Percentiles rank a stretch among this genome's conserved stretches.
These are phyloP conservation scores for Zygosaccharomyces pseudobailii DNA, from an alignment of 1,139 yeast species.

Conservation along the genomic window DNA sequence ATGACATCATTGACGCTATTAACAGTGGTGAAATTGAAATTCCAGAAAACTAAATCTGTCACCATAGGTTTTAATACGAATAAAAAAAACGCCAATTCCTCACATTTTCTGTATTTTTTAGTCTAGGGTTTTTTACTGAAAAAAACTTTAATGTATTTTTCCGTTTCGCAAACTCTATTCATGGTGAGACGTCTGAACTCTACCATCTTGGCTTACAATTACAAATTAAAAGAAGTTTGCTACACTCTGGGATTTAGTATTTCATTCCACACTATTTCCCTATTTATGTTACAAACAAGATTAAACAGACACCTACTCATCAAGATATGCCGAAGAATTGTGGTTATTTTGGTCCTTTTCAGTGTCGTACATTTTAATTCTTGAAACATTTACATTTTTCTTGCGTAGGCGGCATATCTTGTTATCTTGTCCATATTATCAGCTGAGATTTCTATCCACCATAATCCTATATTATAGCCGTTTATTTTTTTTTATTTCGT, in stretches of 20 bases:
- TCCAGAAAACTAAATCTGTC: constrained; percentile 67
- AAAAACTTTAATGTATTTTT: constrained; percentile 22
- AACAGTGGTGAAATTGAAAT: constrained; percentile 97
- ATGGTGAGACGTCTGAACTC: background rate
- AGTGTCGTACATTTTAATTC: constrained; percentile 38
- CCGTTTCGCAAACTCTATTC: constrained; percentile 14
- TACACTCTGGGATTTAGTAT: constrained; percentile 89
- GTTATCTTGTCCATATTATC: no score
- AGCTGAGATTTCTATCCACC: no score
- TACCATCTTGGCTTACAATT: background rate
- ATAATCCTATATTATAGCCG: no score
- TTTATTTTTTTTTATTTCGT: no score
- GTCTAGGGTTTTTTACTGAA: constrained; percentile 28
- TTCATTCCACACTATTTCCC: constrained; percentile 68
- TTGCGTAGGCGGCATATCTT: no score
- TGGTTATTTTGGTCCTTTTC: constrained; percentile 67
- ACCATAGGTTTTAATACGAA: constrained; percentile 14
- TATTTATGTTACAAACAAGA: constrained; percentile 96
- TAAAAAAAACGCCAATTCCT: constrained; percentile 19
- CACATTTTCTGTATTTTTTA: constrained; percentile 35
- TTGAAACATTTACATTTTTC: background rate
- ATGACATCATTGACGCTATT: constrained; percentile 96
- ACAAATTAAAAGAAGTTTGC: constrained; percentile 43
- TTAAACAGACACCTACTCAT: constrained; percentile 68
- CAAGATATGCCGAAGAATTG: constrained; percentile 41